Evolutionary conservation across 345 rosid genomes (phyloP).

Genomic region (Brassica rapa): DNA sequence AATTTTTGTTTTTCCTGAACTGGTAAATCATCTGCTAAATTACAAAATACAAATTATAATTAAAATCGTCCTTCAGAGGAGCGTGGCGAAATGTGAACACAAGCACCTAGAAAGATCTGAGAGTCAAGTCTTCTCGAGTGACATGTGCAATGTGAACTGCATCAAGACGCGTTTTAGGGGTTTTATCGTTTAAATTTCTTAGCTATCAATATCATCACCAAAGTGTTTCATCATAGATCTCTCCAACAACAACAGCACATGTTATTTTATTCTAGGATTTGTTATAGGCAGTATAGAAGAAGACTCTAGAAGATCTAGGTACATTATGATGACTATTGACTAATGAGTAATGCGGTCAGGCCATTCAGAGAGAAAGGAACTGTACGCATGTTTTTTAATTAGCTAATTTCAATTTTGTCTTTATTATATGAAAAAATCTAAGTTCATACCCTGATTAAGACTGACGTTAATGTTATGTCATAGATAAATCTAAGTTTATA

Average conservation of each 20-base stretch:
- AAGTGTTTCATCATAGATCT: conserved; percentile 17
- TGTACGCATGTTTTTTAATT: conserved; percentile 16
- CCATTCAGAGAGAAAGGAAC: background rate
- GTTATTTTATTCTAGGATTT: conserved; percentile 10
- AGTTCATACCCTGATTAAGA: conserved; percentile 19
- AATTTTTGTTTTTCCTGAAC: background rate
- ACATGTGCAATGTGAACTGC: conserved; percentile 33
- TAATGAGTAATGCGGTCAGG: background rate
- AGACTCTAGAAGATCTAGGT: conserved; percentile 32
- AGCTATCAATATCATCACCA: conserved; percentile 18
- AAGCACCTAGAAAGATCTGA: conserved; percentile 28
- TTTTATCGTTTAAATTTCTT: conserved; percentile 15
- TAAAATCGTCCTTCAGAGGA: background rate
- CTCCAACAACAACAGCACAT: conserved; percentile 10
- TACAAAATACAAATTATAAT: background rate
- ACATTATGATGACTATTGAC: background rate
- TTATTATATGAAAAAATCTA: background rate
- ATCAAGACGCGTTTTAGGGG: conserved; percentile 34
- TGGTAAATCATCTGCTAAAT: background rate
- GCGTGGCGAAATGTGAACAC: conserved; percentile 36
- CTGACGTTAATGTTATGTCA: background rate
- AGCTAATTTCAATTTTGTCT: background rate
- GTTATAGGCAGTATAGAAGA: conserved; percentile 9
- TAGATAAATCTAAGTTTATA: too few relatives aligned
- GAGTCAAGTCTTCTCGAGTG: conserved; percentile 33